phyloP scores from a whole-genome alignment of 2,329 filamentous ascomycete genomes.

The Penicillium sp. region DNA sequence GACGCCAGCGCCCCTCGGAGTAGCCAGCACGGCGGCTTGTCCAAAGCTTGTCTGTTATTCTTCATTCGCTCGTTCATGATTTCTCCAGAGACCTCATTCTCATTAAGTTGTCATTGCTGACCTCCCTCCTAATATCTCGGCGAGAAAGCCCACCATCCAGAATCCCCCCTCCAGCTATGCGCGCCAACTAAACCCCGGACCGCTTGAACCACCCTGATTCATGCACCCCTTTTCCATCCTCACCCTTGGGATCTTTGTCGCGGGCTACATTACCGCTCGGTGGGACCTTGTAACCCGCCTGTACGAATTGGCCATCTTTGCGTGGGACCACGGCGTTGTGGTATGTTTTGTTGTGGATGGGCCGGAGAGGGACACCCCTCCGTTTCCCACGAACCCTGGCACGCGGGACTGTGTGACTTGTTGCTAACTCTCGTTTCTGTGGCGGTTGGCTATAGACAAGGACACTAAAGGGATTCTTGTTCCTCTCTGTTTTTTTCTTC shows the following conservation, averaged over 20 bases:
- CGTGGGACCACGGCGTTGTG: constrained; percentile 97
- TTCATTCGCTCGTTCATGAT: constrained; percentile 5
- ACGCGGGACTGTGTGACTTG: neutral
- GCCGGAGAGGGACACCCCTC: constrained; percentile 14
- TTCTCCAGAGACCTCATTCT: neutral
- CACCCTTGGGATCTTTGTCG: constrained; percentile 97
- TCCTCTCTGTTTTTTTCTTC: constrained; percentile 83
- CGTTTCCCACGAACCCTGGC: neutral
- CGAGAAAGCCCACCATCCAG: neutral
- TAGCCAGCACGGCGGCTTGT: constrained; percentile 4
- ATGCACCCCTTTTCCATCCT: constrained; percentile 99
- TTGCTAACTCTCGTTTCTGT: constrained; percentile 9
- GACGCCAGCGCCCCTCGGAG: constrained; percentile 19
- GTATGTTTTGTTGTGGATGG: constrained; percentile 55
- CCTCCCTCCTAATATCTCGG: neutral
- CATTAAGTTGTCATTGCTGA: neutral
- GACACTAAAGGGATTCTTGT: constrained; percentile 79
- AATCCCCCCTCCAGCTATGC: constrained; percentile 31
- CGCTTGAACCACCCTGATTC: constrained; percentile 40
- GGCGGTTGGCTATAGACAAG: constrained; percentile 62
- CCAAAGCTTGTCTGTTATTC: constrained; percentile 7
- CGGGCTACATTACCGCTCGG: constrained; percentile 98
- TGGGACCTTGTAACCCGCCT: constrained; percentile 97
- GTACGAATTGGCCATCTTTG: constrained; percentile 96
- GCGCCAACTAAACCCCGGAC: constrained; percentile 31